These are phyloP conservation scores for Umbelopsis sp. DNA, from an alignment of 371 early-diverging fungal genomes.

Conservation along the genomic window DNA sequence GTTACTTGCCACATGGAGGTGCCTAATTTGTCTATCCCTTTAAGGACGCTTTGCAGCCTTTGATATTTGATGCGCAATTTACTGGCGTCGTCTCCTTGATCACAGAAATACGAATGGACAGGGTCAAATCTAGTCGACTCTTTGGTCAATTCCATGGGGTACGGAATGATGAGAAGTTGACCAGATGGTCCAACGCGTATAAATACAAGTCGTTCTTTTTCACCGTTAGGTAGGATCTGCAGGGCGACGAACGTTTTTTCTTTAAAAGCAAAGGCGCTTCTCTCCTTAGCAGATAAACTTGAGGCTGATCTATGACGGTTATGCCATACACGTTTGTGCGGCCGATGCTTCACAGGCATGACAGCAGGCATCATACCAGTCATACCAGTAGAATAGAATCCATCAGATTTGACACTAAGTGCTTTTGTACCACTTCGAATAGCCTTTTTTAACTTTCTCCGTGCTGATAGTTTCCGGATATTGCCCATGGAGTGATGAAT, in stretches of 20 bases:
- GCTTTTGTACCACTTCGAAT: conserved; percentile 15
- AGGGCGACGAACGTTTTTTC: conserved; percentile 1
- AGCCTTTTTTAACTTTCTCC: conserved; percentile 15
- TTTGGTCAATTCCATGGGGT: neutral
- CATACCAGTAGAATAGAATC: conserved; percentile 1
- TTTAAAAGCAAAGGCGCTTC: neutral
- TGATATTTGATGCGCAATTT: neutral
- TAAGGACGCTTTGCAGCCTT: neutral
- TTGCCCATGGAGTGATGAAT: neutral
- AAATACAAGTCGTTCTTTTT: neutral
- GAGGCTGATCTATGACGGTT: neutral
- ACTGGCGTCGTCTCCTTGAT: neutral
- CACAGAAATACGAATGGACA: neutral
- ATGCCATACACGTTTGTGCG: neutral
- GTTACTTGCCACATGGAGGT: neutral
- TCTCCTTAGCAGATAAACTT: neutral
- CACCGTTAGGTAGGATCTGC: neutral
- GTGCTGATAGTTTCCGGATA: conserved; percentile 2
- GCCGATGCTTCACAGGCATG: neutral
- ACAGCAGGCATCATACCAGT: neutral
- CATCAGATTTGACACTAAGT: neutral
- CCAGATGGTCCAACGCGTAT: conserved; percentile 10
- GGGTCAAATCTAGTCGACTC: neutral
- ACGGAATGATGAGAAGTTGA: conserved; percentile 3
- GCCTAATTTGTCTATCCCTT: neutral